Conservation (phyloP, 495 filamentous ascomycete genomes). For the Penicillium chermesinum region DNA sequence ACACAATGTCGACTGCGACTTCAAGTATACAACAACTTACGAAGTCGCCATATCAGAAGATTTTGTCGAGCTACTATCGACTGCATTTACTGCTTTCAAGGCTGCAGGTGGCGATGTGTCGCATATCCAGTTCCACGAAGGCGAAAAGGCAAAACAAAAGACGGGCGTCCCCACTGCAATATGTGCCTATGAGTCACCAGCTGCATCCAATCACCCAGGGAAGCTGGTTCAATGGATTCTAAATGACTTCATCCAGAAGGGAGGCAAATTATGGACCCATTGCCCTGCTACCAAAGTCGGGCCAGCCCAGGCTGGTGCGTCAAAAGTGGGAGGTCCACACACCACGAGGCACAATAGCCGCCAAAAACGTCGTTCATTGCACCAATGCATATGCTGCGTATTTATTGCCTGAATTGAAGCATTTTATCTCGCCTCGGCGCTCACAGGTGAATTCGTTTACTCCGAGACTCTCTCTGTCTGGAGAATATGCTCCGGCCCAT, state of each 20-base stretch:
- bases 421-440: constrained; percentile 6
- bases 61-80: not conserved
- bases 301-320: not conserved
- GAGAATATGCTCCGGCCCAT: not conserved
- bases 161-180: constrained; percentile 1
- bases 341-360: constrained; percentile 3
- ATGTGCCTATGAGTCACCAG: constrained; percentile 8
- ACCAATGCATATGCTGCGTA: constrained; percentile 9
- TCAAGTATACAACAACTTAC: constrained; percentile 5
- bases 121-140: constrained; percentile 5
- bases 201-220: constrained; percentile 9
- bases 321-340: constrained; percentile 9
- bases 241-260: constrained; percentile 9
- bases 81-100: constrained; percentile 3
- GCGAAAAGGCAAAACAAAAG: constrained; percentile 3
- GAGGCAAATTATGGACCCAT: constrained; percentile 10
- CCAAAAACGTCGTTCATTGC: constrained; percentile 8
- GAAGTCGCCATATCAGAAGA: constrained; percentile 5
- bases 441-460: constrained; percentile 9
- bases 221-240: constrained; percentile 14
- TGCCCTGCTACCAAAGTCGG: constrained; percentile 5
- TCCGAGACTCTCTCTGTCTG: constrained; percentile 2
- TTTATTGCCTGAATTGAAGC: constrained; percentile 4
- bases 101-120: constrained; percentile 7
- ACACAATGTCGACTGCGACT: constrained; percentile 6